These are phyloP conservation scores for Sextonia rubra DNA, from an alignment of 164 flowering plant genomes.

Conservation along the genomic window DNA sequence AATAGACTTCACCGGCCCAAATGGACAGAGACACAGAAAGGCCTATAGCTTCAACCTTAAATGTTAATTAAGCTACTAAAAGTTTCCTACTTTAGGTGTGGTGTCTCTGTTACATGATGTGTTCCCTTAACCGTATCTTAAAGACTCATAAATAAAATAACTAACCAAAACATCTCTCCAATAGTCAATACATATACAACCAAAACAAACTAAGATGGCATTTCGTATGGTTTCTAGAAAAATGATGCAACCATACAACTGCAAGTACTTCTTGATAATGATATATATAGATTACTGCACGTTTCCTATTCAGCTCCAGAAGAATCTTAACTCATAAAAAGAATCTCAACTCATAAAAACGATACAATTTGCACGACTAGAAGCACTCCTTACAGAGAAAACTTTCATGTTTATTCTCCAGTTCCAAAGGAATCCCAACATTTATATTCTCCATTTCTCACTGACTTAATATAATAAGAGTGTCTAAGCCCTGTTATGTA, in stretches of 20 bases:
- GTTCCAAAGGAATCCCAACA: not conserved
- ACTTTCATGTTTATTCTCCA: not conserved
- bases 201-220: no score
- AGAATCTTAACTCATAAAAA: not conserved
- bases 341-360: no score
- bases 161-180: no score
- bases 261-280: no score
- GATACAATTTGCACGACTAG: no score
- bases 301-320: not conserved
- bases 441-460: not conserved
- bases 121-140: not conserved
- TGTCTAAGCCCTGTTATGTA: not conserved
- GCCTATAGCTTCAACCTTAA: not conserved
- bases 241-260: not conserved
- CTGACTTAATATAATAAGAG: no score
- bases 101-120: not conserved
- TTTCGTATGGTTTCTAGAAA: not conserved
- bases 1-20: not conserved
- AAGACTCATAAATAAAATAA: no score
- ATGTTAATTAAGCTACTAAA: not conserved
- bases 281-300: no score
- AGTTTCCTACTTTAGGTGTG: not conserved
- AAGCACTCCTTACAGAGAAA: not conserved
- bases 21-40: not conserved
- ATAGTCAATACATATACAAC: no score